These are phyloP conservation scores for Flueggea neowawraea DNA, from an alignment of 441 rosid species.

Conservation along the genomic window DNA sequence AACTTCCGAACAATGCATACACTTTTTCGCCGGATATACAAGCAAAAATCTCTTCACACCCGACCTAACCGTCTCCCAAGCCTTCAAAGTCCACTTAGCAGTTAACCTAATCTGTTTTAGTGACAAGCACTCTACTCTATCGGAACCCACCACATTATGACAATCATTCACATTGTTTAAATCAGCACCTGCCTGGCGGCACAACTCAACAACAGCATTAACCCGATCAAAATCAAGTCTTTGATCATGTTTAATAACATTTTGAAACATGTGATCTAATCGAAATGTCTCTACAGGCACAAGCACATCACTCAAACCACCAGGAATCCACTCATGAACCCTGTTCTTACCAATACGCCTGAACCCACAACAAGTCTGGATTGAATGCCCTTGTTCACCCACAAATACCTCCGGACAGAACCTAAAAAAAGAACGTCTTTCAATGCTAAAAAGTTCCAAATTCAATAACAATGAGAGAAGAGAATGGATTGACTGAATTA, in stretches of 20 bases:
- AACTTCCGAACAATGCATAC: conserved; percentile 72
- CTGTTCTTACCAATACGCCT: conserved; percentile 49
- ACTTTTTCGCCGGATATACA: conserved; percentile 72
- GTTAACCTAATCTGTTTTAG: conserved; percentile 34
- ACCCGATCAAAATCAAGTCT: conserved; percentile 72
- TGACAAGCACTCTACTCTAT: conserved; percentile 29
- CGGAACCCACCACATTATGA: conserved; percentile 12
- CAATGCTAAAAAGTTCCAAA: neutral
- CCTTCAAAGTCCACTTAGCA: conserved; percentile 55
- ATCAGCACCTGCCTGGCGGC: conserved; percentile 78
- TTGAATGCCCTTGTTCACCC: conserved; percentile 78
- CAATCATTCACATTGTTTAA: conserved; percentile 25
- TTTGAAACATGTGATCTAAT: conserved; percentile 50
- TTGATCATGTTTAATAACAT: conserved; percentile 58
- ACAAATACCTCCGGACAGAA: conserved; percentile 77
- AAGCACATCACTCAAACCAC: conserved; percentile 61
- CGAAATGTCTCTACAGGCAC: conserved; percentile 67
- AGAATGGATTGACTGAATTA: conserved; percentile 22
- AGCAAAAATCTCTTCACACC: conserved; percentile 57
- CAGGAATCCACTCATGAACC: conserved; percentile 80
- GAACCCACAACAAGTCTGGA: conserved; percentile 71
- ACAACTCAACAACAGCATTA: conserved; percentile 79
- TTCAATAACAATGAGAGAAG: neutral
- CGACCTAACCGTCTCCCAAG: conserved; percentile 68
- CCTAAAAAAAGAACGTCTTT: conserved; percentile 33